These are phyloP conservation scores for Cadophora sp. DNA, from an alignment of 2,329 filamentous ascomycete genomes.

Conservation along the genomic window DNA sequence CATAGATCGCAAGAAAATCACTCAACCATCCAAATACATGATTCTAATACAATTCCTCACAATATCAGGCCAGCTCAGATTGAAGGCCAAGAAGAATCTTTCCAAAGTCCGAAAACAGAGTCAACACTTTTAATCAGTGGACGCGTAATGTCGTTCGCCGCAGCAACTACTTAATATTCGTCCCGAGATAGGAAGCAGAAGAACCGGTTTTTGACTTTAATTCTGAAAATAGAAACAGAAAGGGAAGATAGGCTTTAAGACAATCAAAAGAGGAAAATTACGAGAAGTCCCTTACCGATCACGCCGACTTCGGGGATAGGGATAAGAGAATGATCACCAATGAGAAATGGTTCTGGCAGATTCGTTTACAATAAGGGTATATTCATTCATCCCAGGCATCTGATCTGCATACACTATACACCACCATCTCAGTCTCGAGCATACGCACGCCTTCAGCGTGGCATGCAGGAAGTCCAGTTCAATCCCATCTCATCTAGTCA, in stretches of 20 bases:
- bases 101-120: neutral
- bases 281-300: neutral
- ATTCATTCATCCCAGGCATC: neutral
- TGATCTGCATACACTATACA: neutral
- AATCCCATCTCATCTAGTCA: neutral
- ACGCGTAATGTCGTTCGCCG: neutral
- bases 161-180: neutral
- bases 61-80: neutral
- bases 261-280: neutral
- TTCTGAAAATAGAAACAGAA: neutral
- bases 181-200: neutral
- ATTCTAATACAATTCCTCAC: neutral
- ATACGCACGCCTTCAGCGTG: neutral
- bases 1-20: neutral
- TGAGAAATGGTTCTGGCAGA: neutral
- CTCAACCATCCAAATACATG: too few relatives aligned
- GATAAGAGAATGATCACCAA: neutral
- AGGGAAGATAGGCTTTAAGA: too few relatives aligned
- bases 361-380: neutral
- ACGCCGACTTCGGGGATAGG: neutral
- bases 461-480: neutral
- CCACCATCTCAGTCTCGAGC: neutral
- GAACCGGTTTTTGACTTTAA: neutral
- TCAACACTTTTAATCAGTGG: neutral
- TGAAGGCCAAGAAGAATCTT: neutral